Evolutionary conservation across 352 stramenopile species (phyloP).

Genomic region (Phytopythium sindhum): DNA sequence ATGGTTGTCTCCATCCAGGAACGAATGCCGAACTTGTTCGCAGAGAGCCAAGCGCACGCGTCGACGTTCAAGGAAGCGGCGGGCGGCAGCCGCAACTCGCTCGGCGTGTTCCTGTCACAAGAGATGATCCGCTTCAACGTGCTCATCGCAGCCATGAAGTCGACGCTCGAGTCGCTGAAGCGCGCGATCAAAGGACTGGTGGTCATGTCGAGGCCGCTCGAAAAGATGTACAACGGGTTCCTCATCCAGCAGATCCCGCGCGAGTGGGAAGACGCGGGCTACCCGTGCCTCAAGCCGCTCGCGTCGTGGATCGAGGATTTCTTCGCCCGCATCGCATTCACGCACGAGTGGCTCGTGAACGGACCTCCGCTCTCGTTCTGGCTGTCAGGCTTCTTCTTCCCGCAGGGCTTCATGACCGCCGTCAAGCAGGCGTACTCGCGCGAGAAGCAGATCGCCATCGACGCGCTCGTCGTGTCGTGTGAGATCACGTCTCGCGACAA

Average conservation of each 20-base stretch:
- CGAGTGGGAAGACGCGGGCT: constrained; percentile 88
- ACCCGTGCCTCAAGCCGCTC: constrained; percentile 91
- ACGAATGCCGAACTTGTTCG: constrained; percentile 70
- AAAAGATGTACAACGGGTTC: constrained; percentile 92
- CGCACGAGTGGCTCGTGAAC: constrained; percentile 78
- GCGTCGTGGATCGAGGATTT: constrained; percentile 93
- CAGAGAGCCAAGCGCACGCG: constrained; percentile 60
- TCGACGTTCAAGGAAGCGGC: constrained; percentile 77
- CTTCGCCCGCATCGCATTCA: constrained; percentile 82
- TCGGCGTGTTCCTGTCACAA: constrained; percentile 91
- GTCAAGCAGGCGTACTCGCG: constrained; percentile 93
- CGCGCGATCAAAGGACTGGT: constrained; percentile 88
- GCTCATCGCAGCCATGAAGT: constrained; percentile 84
- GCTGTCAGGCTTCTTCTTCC: constrained; percentile 95
- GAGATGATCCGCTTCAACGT: constrained; percentile 91
- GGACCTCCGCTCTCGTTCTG: constrained; percentile 86
- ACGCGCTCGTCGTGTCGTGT: constrained; percentile 86
- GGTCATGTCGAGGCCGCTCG: constrained; percentile 87
- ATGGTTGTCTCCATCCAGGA: constrained; percentile 80
- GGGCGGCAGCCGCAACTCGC: constrained; percentile 89
- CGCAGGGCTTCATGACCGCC: constrained; percentile 94
- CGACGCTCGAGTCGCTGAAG: constrained; percentile 84
- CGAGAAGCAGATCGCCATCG: constrained; percentile 90
- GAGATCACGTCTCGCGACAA: constrained; percentile 78
- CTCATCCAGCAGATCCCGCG: constrained; percentile 87